Evolutionary conservation across 352 stramenopile species (phyloP), one percentile per base, ranked within the genome.

Genomic region (Globisporangium cystogenes): DNA sequence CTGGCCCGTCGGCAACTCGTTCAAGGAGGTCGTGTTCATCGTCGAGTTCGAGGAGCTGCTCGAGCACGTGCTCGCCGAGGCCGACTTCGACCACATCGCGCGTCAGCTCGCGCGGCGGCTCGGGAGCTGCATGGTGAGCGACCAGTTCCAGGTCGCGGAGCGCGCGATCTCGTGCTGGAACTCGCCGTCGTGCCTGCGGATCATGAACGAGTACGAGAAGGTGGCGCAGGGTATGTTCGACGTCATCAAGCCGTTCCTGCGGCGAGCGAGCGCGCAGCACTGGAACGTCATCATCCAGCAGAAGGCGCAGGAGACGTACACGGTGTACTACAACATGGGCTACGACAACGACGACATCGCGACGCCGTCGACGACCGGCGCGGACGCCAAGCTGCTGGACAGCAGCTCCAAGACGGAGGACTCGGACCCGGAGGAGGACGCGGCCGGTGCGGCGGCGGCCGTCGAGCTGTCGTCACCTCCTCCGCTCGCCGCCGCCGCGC

Each of bases 171-270:
- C 82, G 48, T 91, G 79, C 51, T 94, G 82, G 82, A 85, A 75
- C 40, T 92, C 81, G 33, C 67, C 83, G 11, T 65, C 77, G 39
- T 93, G 83, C 46, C 70, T 90, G 55, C 83, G 83, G 36, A 88
- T 93, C 64, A 93, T 93, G 83, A 93, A 93, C 64, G 81, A 88
- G 68, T 93, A 93, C 74, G 83, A 93, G 55, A 91, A 90, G 53
- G 50, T 93, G 55, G 83, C 72, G 12, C 83, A 93, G 59, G 57
- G 70, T 20, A 93, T 92, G 82, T 93, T 93, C 51, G 65, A 91
- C 56, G 52, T 89, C 29, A 84, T 93, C 62, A 91, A 90, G 49
- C 81, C 76, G 20, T 87, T 71, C 57, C 47, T 93, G 46, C 67
- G 74, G 35, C 60, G 51, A 40, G 76, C 82, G 5, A 69, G 73